phyloP scores from a whole-genome alignment of 1,139 yeast species.

The Zhuliangozyma parablackwelliae region DNA sequence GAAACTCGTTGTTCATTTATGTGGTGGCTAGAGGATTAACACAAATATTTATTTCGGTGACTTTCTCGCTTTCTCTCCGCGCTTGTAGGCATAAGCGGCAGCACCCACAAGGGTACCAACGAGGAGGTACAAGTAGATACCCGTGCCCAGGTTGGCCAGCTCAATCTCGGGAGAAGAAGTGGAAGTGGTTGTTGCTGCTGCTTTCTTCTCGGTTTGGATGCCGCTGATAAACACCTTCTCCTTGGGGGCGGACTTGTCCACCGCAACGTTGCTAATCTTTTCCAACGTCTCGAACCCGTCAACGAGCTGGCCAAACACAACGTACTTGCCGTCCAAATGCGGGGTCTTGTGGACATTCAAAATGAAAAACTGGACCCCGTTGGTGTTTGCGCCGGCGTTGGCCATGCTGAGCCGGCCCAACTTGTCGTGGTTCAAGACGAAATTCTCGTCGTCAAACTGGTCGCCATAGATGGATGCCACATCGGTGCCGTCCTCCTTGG shows the following conservation, averaged over 20 bases:
- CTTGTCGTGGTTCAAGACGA: constrained; percentile 29
- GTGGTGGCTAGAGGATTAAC: background rate
- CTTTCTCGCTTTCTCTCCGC: background rate
- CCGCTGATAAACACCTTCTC: constrained; percentile 25
- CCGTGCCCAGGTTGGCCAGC: too few relatives aligned
- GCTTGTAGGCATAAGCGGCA: too few relatives aligned
- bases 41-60: background rate
- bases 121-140: too few relatives aligned
- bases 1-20: constrained; percentile 22
- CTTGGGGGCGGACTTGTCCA: constrained; percentile 37
- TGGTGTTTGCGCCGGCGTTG: constrained; percentile 38
- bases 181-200: too few relatives aligned
- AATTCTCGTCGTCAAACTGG: constrained; percentile 37
- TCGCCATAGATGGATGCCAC: constrained; percentile 30
- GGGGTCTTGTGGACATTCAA: constrained; percentile 23
- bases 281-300: constrained; percentile 36
- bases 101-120: too few relatives aligned
- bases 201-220: constrained; percentile 7
- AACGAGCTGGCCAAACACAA: constrained; percentile 54
- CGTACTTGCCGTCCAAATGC: constrained; percentile 51
- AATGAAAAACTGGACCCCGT: constrained; percentile 42
- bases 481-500: constrained; percentile 23
- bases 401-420: constrained; percentile 42
- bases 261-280: constrained; percentile 30
- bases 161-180: too few relatives aligned